phyloP scores from a whole-genome alignment of 768 basidiomycete species.

The Xerocomus spinulosus region DNA sequence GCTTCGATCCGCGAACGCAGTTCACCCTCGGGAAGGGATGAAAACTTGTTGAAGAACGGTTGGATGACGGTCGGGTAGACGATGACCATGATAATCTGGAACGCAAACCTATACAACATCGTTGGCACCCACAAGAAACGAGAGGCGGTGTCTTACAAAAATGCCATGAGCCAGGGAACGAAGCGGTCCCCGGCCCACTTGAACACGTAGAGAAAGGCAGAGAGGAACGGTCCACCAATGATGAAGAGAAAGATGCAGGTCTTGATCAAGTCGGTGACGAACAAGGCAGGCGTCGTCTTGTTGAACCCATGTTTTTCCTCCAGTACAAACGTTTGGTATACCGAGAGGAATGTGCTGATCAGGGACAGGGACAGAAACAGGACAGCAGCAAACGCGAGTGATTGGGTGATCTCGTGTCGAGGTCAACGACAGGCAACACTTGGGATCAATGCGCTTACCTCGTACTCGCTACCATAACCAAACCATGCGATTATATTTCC shows the following conservation, averaged over 20 bases:
- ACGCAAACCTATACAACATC: slow-evolving; percentile 49
- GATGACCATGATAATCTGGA: slow-evolving; percentile 82
- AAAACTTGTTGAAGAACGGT: slow-evolving; percentile 96
- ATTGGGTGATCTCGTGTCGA: slow-evolving; percentile 61
- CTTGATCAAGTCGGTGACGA: slow-evolving; percentile 77
- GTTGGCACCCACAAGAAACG: not conserved
- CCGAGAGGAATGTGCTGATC: slow-evolving; percentile 67
- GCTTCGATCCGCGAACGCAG: slow-evolving; percentile 72
- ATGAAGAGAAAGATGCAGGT: slow-evolving; percentile 64
- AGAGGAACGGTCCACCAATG: slow-evolving; percentile 82
- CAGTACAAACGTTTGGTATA: slow-evolving; percentile 88
- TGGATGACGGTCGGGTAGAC: slow-evolving; percentile 86
- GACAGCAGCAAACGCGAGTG: slow-evolving; percentile 68
- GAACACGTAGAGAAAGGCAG: slow-evolving; percentile 84
- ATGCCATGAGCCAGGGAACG: slow-evolving; percentile 89
- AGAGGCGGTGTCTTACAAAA: no score
- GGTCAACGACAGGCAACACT: not conserved
- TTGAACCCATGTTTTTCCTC: slow-evolving; percentile 98
- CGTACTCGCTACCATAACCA: slow-evolving; percentile 68
- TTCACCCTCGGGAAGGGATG: slow-evolving; percentile 74
- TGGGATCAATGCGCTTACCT: slow-evolving; percentile 41
- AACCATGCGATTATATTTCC: slow-evolving; percentile 44
- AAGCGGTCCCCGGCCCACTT: slow-evolving; percentile 91
- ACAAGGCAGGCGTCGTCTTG: slow-evolving; percentile 78
- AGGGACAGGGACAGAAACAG: slow-evolving; percentile 63